Percentiles rank a stretch among this genome's conserved stretches.
These are phyloP conservation scores for Aquilaria agallochum DNA, from an alignment of 441 rosid species.

Conservation along the genomic window DNA sequence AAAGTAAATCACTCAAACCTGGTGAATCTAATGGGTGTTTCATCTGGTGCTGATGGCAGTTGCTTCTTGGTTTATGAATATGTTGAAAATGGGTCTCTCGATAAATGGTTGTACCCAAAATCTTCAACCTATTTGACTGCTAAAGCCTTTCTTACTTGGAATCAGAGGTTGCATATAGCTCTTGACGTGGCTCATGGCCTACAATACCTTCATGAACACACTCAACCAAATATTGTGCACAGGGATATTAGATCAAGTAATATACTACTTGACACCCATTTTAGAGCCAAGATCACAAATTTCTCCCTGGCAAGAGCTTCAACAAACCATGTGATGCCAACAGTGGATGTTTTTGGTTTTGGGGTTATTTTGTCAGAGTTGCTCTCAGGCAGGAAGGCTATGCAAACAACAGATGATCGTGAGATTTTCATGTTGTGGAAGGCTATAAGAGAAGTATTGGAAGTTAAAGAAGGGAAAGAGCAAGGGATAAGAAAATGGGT, in stretches of 20 bases:
- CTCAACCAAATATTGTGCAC: conserved; percentile 52
- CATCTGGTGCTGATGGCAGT: conserved; percentile 30
- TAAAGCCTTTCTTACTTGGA: conserved; percentile 40
- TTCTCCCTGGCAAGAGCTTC: conserved; percentile 49
- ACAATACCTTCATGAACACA: conserved; percentile 60
- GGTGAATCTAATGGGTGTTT: conserved; percentile 50
- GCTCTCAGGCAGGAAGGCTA: conserved; percentile 54
- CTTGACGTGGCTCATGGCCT: conserved; percentile 61
- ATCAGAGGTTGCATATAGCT: conserved; percentile 43
- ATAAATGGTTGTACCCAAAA: conserved; percentile 43
- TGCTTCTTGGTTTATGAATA: conserved; percentile 57
- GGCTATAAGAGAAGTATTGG: conserved; percentile 35
- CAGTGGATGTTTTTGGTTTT: conserved; percentile 54
- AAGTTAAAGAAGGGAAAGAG: conserved; percentile 31
- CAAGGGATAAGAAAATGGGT: conserved; percentile 50
- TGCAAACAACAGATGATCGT: conserved; percentile 39
- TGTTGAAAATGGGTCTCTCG: conserved; percentile 57
- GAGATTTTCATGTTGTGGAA: conserved; percentile 41
- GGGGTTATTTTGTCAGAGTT: conserved; percentile 57
- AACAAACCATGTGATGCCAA: conserved; percentile 26
- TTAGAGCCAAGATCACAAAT: conserved; percentile 58
- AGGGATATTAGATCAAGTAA: conserved; percentile 45
- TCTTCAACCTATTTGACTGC: conserved; percentile 26
- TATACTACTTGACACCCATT: conserved; percentile 46
- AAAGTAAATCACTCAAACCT: conserved; percentile 61